A percentile compares a stretch with the other conserved stretches of the same genome.
phyloP scores from a whole-genome alignment of 495 filamentous ascomycete species.

The Geoglossum glabrum region DNA sequence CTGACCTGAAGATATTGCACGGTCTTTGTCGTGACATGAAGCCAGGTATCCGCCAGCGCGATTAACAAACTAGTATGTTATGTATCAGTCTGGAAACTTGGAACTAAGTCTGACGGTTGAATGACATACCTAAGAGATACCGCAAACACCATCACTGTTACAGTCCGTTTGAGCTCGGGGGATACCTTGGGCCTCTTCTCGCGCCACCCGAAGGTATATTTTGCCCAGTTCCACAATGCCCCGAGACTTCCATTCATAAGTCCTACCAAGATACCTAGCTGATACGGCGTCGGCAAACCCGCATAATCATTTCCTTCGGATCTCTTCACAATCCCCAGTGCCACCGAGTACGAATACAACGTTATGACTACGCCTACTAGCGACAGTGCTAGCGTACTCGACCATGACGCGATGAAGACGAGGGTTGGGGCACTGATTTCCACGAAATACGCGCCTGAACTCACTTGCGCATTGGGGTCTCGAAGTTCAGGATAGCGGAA shows the following conservation, averaged over 20 bases:
- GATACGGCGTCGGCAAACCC: neutral
- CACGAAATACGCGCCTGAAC: neutral
- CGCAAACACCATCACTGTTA: neutral
- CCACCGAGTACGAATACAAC: neutral
- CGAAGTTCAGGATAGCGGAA: too few species aligned
- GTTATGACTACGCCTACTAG: neutral
- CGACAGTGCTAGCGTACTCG: conserved; percentile 2
- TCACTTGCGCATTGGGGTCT: too few species aligned
- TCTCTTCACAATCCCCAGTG: neutral
- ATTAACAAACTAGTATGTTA: neutral
- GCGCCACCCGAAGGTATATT: neutral
- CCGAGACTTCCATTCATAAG: neutral
- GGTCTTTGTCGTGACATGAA: conserved; percentile 1
- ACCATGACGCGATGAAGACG: conserved; percentile 5
- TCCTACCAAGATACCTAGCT: neutral
- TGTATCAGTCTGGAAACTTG: too few species aligned
- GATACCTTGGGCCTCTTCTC: neutral
- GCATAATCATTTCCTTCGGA: neutral
- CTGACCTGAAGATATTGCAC: neutral
- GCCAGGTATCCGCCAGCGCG: conserved; percentile 1
- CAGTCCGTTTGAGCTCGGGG: neutral
- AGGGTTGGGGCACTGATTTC: conserved; percentile 2
- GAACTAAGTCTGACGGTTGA: too few species aligned
- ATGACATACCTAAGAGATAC: neutral
- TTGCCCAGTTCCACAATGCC: neutral